Evolutionary conservation across 352 stramenopile species (phyloP), one percentile per base, ranked within the genome.

Genomic region (Nothophytophthora sp.): DNA sequence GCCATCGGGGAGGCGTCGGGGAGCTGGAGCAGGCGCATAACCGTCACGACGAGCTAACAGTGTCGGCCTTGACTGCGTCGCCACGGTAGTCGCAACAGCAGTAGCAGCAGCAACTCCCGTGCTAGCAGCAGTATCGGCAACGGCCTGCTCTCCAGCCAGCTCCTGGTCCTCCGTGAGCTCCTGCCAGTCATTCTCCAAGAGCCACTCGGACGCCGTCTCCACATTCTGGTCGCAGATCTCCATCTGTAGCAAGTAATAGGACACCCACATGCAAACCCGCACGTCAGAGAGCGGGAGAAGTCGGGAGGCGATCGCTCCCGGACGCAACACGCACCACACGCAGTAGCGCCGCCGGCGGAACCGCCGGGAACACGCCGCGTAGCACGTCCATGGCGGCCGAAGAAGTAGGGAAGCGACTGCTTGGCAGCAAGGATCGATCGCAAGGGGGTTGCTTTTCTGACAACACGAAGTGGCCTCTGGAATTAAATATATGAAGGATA

Each of bases 101-200:
- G 30, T 11, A 29, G 40, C 22, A 20, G 24, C 38, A 39, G 39
- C 13, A n/a, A 5, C 41, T 34, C 4, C 19, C n/a, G 22, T 8
- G 36, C 37, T 37, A 35, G 35, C 34, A 34, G 13, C 3, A 35
- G 8, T 5, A n/a, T 23, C 10, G 28, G 11, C 13, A 22, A 9
- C 20, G 22, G n/a, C 30, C 10, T 47, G 16, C 24, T 46, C 35
- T 1, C 34, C 36, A 1, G 54, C 54, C 2, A 41, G 46, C 3
- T 49, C 34, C 7, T 53, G 35, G 0, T 72, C 32, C 3, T 46
- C 52, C 32, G 70, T 27, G 29, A 82, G 47, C 20, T 86, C 75
- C 18, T 56, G 63, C 76, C 73, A 87, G 56, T 81, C 68, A 46
- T 87, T 80, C 51, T 85, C 73, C 7, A 85, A 23, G 8, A 87